Evolutionary conservation across 164 flowering plant genomes (phyloP), one percentile per base, ranked within the genome.

Genomic region (grape (Vitis vinifera)): DNA sequence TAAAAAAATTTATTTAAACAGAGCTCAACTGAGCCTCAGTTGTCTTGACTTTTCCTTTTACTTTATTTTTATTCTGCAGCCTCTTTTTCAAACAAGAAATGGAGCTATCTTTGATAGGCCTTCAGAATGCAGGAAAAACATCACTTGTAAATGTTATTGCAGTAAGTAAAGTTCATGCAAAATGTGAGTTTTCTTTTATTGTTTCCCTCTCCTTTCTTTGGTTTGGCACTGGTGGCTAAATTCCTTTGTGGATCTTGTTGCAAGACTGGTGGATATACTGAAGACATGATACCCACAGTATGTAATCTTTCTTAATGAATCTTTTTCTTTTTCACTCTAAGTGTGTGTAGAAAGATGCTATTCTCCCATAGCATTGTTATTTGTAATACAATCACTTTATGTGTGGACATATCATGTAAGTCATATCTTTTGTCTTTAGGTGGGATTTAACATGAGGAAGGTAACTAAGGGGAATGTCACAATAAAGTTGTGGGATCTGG

Each of bases 241-340:
- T 30, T 8, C 4, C 59, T 3, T 61, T 1, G 1, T 47, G 56
- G 56, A 53, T 53, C 56, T 53, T 68, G 30, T 68, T 69, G 14
- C 48, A 75, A 93, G 98, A 91, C 99, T 71, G 97, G 97, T 78
- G 97, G 97, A 83, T 94, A 94, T 66, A 94, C 94, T 63, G 97
- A 94, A 83, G 99, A 94, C 82, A 94, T 94, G 98, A 94, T 94
- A 55, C 98, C 98, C 30, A 94, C 98, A 67, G 98, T 94, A 68
- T 72, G 93, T 84, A 49, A 50, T 59, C 44, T 68, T 73, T n/a
- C 29, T 56, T 4, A 37, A 53, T 52, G 19, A 1, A 4, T 55
- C 58, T 29, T 55, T 51, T 11, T 23, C 50, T 31, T 23, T 23
- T 44, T 10, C 8, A 53, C n/a, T 14, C 56, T n/a, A 53, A 53